These are phyloP conservation scores for Hypoxylon cercidicola DNA, from an alignment of 495 filamentous ascomycete genomes.

Conservation along the genomic window DNA sequence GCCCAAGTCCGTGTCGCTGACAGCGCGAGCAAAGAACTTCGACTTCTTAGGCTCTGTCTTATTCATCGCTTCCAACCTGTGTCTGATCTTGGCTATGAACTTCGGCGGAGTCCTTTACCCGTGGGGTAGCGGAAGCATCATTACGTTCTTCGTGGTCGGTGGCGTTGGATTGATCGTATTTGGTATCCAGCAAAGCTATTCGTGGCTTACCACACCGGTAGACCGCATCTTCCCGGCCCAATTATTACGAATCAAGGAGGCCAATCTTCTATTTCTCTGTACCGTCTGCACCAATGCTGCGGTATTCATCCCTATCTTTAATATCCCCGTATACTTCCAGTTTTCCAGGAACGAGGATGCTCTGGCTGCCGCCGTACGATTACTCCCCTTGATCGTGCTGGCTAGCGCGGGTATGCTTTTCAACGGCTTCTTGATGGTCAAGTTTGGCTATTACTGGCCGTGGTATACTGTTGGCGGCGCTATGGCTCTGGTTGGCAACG, in stretches of 20 bases:
- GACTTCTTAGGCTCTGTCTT: slow-evolving; percentile 54
- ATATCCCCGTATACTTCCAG: slow-evolving; percentile 60
- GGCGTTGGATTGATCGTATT: slow-evolving; percentile 62
- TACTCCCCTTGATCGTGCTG: slow-evolving; percentile 62
- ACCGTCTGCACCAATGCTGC: not conserved
- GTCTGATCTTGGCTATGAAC: slow-evolving; percentile 58
- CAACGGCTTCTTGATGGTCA: slow-evolving; percentile 59
- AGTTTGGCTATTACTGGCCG: slow-evolving; percentile 62
- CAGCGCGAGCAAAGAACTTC: slow-evolving; percentile 11
- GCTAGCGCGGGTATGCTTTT: slow-evolving; percentile 49
- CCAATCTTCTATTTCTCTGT: slow-evolving; percentile 1
- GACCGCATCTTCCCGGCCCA: slow-evolving; percentile 63
- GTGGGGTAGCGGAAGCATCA: slow-evolving; percentile 60
- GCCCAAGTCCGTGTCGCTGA: slow-evolving; percentile 30
- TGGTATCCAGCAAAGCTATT: slow-evolving; percentile 57
- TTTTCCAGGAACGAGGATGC: slow-evolving; percentile 51
- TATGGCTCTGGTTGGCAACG: slow-evolving; percentile 56
- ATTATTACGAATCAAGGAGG: slow-evolving; percentile 44
- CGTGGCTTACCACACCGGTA: slow-evolving; percentile 52
- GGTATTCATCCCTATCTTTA: slow-evolving; percentile 56
- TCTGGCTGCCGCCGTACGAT: slow-evolving; percentile 49
- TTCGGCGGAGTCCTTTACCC: slow-evolving; percentile 65
- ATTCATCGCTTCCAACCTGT: slow-evolving; percentile 50
- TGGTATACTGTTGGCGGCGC: slow-evolving; percentile 64
- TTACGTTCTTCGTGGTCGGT: slow-evolving; percentile 59